Evolutionary conservation across 73 alveolate genomes (phyloP).

Genomic region (Durusdinium trenchii): DNA sequence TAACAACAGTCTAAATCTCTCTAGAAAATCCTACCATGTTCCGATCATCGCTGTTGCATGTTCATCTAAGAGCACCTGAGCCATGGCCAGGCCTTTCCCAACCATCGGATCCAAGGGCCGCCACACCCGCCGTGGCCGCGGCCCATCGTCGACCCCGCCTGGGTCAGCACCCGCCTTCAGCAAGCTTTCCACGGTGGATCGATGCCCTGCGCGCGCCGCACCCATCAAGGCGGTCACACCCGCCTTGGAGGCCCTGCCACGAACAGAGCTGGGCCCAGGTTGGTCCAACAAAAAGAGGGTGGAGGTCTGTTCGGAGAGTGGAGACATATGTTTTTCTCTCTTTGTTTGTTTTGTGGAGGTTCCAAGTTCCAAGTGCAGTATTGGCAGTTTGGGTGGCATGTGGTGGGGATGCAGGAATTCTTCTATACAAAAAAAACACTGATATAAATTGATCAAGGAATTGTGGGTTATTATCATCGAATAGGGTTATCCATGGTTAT

Average conservation of each 20-base stretch:
- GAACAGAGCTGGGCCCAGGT: not conserved
- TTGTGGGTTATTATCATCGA: too few species aligned
- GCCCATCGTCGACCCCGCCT: not conserved
- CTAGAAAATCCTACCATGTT: too few species aligned
- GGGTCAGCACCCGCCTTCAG: constrained; percentile 54
- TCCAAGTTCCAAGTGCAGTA: not conserved
- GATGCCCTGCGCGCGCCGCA: constrained; percentile 81
- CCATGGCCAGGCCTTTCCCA: not conserved
- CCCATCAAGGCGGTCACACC: constrained; percentile 82
- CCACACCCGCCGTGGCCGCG: not conserved
- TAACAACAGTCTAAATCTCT: too few species aligned
- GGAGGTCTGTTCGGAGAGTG: not conserved
- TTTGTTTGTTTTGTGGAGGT: too few species aligned
- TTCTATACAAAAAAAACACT: too few species aligned
- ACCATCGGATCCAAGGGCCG: too few species aligned
- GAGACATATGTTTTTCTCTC: too few species aligned
- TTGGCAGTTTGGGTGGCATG: not conserved
- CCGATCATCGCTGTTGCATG: too few species aligned
- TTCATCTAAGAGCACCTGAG: not conserved
- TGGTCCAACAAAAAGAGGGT: not conserved
- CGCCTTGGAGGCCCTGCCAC: constrained; percentile 64
- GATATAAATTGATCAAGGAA: too few species aligned
- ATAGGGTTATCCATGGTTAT: too few species aligned
- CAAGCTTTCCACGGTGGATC: not conserved
- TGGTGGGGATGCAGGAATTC: too few species aligned